Base-by-base conservation (phyloP, 2,329 filamentous ascomycete genomes). In the Periconia macrospinosa region DNA sequence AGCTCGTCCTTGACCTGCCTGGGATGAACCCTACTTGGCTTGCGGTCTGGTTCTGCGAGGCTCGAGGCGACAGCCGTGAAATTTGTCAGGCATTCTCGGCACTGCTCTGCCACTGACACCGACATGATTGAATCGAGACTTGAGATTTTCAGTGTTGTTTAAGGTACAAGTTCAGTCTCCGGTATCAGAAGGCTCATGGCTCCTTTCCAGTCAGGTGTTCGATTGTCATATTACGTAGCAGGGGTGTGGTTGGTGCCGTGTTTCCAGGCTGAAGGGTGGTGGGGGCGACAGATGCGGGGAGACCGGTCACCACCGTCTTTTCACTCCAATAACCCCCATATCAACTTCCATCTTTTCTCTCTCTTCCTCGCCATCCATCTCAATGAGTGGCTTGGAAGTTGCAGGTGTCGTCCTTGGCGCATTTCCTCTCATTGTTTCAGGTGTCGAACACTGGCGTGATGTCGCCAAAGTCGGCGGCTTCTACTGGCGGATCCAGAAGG, bases 341-440 rank as follows among this genome's bases (percentile, higher is more conserved):
- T n/a, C 30, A 14, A 23, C 40, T 43, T 17, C 23, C 23, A 3
- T 27, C 23, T 27, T 3, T 8, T 27, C 23, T 8, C 8, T 8
- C 23, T 14, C 15, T 19, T 18, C 18, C 15, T 40, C 18, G 15
- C 8, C 23, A 27, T 27, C 8, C 23, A 5, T 27, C 23, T 27
- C 13, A 30, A 65, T 61, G 59, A 60, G 55, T 35, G 61, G 61
- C 30, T 37, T 65, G 17, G 61, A 65, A 50, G 46, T 65, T 2
- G 60, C 60, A 17, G 61, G 61, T 27, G 48, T 60, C 20, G 17
- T 62, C 13, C 60, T 65, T 23, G 60, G 53, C 6, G 30, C 58
- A 1, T 62, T 65, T 48, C 56, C 60, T 6, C 37, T 65, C 11
- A 53, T 61, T 51, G 53, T 65, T 20, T 54, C 47, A 20, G 52